Conservation (phyloP, 129 eudicot genomes). For the Kitagawia praeruptora region DNA sequence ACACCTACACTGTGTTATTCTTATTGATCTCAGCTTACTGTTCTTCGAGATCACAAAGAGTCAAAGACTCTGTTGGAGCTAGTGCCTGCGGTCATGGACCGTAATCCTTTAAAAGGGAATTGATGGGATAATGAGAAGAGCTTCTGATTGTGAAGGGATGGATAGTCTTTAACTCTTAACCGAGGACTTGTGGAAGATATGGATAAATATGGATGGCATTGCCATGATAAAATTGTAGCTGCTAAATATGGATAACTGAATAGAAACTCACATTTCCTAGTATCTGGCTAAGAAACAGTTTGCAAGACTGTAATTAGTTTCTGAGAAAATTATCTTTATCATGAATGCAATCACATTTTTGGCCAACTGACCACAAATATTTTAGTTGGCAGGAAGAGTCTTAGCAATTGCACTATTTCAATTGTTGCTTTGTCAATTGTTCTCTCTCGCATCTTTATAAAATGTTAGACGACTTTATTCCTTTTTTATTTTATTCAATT, state of each 20-base stretch:
- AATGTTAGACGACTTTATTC: background rate
- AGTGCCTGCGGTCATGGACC: background rate
- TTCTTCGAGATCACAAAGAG: background rate
- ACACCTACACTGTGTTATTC: background rate
- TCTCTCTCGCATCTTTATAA: background rate
- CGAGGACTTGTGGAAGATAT: background rate
- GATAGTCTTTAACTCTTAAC: background rate
- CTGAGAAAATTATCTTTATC: background rate
- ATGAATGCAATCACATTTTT: background rate
- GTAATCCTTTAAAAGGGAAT: background rate
- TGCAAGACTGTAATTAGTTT: background rate
- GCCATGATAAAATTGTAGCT: background rate
- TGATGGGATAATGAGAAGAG: background rate
- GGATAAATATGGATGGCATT: background rate
- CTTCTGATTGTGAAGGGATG: background rate
- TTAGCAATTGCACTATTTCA: background rate
- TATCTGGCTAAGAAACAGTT: background rate
- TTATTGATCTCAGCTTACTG: background rate
- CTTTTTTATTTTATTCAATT: background rate
- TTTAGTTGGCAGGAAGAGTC: background rate
- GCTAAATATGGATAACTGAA: background rate
- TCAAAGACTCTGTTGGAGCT: background rate
- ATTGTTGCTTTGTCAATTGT: background rate
- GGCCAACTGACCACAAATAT: background rate
- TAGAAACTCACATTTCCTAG: background rate